Percentiles rank a stretch among this genome's conserved stretches.
These are phyloP conservation scores for Pleoardoris graminearum DNA, from an alignment of 2,329 filamentous ascomycete genomes.

Conservation along the genomic window DNA sequence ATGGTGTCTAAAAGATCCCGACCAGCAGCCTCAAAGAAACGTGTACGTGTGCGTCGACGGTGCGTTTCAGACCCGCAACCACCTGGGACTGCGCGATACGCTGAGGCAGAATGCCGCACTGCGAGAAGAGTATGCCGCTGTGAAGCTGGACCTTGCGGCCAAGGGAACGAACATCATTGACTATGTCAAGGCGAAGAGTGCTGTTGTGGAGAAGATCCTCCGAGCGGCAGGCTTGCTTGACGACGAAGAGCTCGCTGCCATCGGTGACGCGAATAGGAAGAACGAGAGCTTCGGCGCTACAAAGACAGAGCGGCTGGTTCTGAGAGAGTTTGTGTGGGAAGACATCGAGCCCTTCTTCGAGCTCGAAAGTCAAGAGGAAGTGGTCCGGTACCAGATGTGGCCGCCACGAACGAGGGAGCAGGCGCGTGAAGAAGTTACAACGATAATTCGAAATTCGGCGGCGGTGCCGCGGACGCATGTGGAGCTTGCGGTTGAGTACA, in stretches of 20 bases:
- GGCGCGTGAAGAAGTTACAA: slow-evolving; percentile 22
- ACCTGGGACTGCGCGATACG: slow-evolving; percentile 44
- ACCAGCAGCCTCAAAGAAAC: slow-evolving; percentile 33
- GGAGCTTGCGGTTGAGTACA: slow-evolving; percentile 35
- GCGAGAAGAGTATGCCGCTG: slow-evolving; percentile 32
- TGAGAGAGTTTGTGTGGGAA: slow-evolving; percentile 31
- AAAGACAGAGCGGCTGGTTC: slow-evolving; percentile 26
- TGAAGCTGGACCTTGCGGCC: slow-evolving; percentile 28
- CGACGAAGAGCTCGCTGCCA: slow-evolving; percentile 24
- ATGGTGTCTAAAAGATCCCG: slow-evolving; percentile 39
- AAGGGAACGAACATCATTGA: slow-evolving; percentile 22
- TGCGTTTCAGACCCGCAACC: slow-evolving; percentile 41
- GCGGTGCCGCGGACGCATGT: slow-evolving; percentile 21
- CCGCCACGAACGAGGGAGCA: slow-evolving; percentile 25
- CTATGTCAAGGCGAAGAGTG: slow-evolving; percentile 27
- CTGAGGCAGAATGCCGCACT: slow-evolving; percentile 35
- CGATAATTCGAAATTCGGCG: slow-evolving; percentile 22
- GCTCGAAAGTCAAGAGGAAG: slow-evolving; percentile 29
- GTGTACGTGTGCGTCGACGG: slow-evolving; percentile 45
- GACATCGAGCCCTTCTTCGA: slow-evolving; percentile 28
- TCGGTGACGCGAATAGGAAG: slow-evolving; percentile 22
- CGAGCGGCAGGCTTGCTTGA: slow-evolving; percentile 15
- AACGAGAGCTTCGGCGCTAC: slow-evolving; percentile 21
- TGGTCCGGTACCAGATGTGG: slow-evolving; percentile 36
- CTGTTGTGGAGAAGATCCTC: slow-evolving; percentile 27